These are phyloP conservation scores for Sporisorium graminicola DNA, from an alignment of 1,284 basidiomycete genomes.

Conservation along the genomic window DNA sequence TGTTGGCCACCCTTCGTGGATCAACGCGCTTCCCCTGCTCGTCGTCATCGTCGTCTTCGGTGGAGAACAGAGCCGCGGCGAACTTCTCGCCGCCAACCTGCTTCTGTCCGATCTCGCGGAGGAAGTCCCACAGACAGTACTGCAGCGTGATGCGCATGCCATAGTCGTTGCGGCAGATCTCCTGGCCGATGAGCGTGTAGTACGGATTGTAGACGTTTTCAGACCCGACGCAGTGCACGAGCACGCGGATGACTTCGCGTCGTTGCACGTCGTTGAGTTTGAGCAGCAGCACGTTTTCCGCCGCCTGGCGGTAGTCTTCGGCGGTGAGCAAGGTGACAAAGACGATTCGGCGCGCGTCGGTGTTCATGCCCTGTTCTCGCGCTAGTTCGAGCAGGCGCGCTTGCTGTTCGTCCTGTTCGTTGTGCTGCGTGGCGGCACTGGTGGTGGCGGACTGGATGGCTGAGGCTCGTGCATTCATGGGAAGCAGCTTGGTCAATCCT, in stretches of 20 bases:
- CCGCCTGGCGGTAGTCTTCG: constrained; percentile 93
- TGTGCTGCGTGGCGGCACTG: too few relatives aligned
- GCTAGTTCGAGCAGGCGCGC: constrained; percentile 80
- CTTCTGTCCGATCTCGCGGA: constrained; percentile 88
- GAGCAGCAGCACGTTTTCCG: constrained; percentile 84
- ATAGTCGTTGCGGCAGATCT: constrained; percentile 69
- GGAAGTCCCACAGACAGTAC: constrained; percentile 96
- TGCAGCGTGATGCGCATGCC: constrained; percentile 92
- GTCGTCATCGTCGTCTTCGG: constrained; percentile 72
- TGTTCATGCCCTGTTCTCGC: constrained; percentile 97
- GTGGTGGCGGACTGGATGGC: constrained; percentile 27
- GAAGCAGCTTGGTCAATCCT: constrained; percentile 43
- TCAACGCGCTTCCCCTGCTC: constrained; percentile 9
- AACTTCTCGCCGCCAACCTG: constrained; percentile 85
- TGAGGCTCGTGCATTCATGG: constrained; percentile 33
- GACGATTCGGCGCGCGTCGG: constrained; percentile 88
- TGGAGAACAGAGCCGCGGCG: constrained; percentile 71
- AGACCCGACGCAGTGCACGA: constrained; percentile 87
- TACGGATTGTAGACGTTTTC: constrained; percentile 86
- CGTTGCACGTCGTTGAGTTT: constrained; percentile 90
- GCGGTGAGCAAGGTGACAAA: constrained; percentile 86
- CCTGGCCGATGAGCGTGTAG: constrained; percentile 82
- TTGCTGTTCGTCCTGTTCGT: constrained; percentile 69
- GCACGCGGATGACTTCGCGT: constrained; percentile 90
- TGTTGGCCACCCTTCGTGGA: constrained; percentile 74